Evolutionary conservation across 2,329 filamentous ascomycete genomes (phyloP), one percentile per base, ranked within the genome.

Genomic region (Scedosporium minutisporum): DNA sequence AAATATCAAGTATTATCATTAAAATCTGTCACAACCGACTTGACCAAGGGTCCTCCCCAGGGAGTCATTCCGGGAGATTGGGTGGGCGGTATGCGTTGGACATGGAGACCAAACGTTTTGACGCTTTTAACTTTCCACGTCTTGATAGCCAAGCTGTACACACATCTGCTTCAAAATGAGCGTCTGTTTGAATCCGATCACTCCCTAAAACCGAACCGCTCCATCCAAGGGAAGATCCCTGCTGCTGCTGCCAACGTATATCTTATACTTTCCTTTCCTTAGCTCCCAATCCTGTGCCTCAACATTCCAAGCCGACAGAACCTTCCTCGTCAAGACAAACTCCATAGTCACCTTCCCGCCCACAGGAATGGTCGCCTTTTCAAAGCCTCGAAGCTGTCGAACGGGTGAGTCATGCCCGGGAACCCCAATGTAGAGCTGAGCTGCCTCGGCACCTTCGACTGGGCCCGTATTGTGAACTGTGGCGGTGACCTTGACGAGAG

Each of bases 241-340:
- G 65, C 79, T 82, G 64, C 79, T 82, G 2, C 73, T 73, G 0
- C 81, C 82, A 3, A 82, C 76, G 63, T 69, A 77, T 4, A 83
- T 63, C 3, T 64, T 66, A 64, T 81, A 82, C 12, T 71, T 68
- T 0, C 80, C 81, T 23, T 69, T 72, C 59, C 74, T 76, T 61
- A 86, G 67, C 55, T 76, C 75, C 87, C 87, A 90, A 67, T 82
- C 81, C 73, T 89, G 85, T 38, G 76, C 77, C 1, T 70, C 73
- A 4, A 81, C 78, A 69, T 89, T 84, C 87, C 87, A 90, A 27
- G 84, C 77, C 71, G 86, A 89, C 58, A 90, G 68, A 68, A 90
- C 87, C 64, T 86, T 80, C 48, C 87, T 77, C 18, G 79, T 87
- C 46, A 90, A 69, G 27, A 75, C 69, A 63, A 89, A 82, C 0